Base-by-base conservation (phyloP, 2,329 filamentous ascomycete genomes). In the Exophiala viscosa region DNA sequence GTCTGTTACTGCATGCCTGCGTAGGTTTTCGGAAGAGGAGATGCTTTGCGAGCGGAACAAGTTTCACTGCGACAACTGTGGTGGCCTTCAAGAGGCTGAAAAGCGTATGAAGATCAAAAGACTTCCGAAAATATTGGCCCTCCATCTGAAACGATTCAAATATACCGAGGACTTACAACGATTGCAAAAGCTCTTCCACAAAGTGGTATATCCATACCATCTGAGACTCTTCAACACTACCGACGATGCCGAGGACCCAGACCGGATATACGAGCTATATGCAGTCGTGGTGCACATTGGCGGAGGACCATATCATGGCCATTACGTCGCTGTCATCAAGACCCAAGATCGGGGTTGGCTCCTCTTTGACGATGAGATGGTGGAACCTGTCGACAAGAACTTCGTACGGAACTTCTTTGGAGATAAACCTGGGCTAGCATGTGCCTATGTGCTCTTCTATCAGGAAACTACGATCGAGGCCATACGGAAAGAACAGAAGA, bases 51-150 rank as follows among this genome's bases (percentile, higher is more conserved):
- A 99, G 73, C 82, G 91, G 55, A 97, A 99, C 76, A 99, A 99
- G 68, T 99, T 99, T 62, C 92, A 99, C 67, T 99, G 93, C 72
- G 93, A 99, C 68, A 91, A 91, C 64, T 99, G 93, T 63, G 93
- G 93, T 48, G 93, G 93, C 2, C 75, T 99, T 50, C 93, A 99
- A 70, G 93, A 99, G 72, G 93, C 93, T 0, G 93, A 99, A 70
- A 99, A 97, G 76, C 83, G 93, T 59, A 99, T 99, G 93, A 99
- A 97, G 76, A 92, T 99, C 63, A 97, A 99, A 75, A 83, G 88
- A 48, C 74, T 97, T 66, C 93, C 93, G 3, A 90, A 89, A 66
- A 90, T 99, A 54, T 73, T 99, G 59, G 91, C 93, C 3, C 75
- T 99, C 52, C 93, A 99, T 67, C 73, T 99, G 58, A 99, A 99